A percentile compares a stretch with the other conserved stretches of the same genome.
Conservation (phyloP, 441 rosid genomes). For the Pelargonium myrrhifolium region DNA sequence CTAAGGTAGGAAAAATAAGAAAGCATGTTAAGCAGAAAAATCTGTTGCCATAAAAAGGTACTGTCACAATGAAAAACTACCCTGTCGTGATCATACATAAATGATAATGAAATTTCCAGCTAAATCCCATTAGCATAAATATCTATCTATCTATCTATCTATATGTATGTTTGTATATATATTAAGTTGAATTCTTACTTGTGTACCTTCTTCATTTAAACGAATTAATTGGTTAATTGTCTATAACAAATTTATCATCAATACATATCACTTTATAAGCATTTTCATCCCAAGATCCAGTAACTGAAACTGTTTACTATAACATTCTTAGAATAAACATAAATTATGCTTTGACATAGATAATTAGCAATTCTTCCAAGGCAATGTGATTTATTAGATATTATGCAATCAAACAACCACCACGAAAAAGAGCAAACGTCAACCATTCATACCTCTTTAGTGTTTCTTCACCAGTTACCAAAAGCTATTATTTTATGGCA, state of each 20-base stretch:
- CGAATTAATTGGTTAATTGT: neutral
- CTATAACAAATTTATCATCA: neutral
- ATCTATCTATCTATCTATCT: too few relatives aligned
- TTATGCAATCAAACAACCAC: too few relatives aligned
- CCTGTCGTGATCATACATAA: neutral
- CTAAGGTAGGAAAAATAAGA: slow-evolving; percentile 28
- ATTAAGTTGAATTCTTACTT: too few relatives aligned
- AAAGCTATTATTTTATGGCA: too few relatives aligned
- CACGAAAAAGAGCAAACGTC: too few relatives aligned
- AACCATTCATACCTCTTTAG: too few relatives aligned
- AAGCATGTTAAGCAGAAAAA: neutral
- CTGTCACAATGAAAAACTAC: neutral
- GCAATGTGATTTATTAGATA: neutral
- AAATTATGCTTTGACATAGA: neutral
- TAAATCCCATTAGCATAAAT: neutral
- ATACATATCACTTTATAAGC: neutral
- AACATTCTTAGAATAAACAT: neutral
- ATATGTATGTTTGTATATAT: too few relatives aligned
- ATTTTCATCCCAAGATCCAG: too few relatives aligned
- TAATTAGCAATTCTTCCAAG: neutral
- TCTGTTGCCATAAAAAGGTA: neutral
- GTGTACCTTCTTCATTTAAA: too few relatives aligned
- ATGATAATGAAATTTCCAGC: neutral
- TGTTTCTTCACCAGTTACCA: too few relatives aligned
- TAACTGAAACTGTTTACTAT: too few relatives aligned